These are phyloP conservation scores for Aspergillus steynii DNA, from an alignment of 495 filamentous ascomycete genomes.

Conservation along the genomic window DNA sequence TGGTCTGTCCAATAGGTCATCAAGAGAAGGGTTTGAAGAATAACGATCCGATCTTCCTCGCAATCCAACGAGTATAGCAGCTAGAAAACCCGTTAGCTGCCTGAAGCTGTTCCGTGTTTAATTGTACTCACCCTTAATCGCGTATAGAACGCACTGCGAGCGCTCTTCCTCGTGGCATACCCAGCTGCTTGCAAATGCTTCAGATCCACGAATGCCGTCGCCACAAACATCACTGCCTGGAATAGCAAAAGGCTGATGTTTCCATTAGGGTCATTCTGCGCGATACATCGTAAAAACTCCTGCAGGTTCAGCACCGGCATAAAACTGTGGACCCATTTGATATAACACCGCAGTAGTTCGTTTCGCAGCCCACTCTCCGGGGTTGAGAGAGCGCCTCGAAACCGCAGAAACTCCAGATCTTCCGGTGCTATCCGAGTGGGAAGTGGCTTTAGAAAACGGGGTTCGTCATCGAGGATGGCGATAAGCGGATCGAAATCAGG, in stretches of 20 bases:
- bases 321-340: constrained; percentile 83
- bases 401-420: constrained; percentile 69
- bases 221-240: constrained; percentile 79
- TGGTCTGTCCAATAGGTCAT: constrained; percentile 86
- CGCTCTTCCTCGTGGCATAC: constrained; percentile 66
- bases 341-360: constrained; percentile 70
- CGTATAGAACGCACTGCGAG: constrained; percentile 73
- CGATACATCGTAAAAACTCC: constrained; percentile 64
- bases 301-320: constrained; percentile 79
- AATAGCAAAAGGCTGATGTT: constrained; percentile 73
- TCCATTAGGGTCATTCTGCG: constrained; percentile 58
- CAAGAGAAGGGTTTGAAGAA: constrained; percentile 75
- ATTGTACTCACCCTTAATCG: constrained; percentile 63
- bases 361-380: constrained; percentile 65
- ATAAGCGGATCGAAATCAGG: constrained; percentile 48
- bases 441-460: constrained; percentile 53
- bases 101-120: background rate
- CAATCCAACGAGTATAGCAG: constrained; percentile 80
- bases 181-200: constrained; percentile 66
- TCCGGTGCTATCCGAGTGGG: constrained; percentile 59
- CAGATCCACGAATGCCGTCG: constrained; percentile 72
- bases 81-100: constrained; percentile 28
- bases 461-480: constrained; percentile 43
- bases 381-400: constrained; percentile 71
- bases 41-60: constrained; percentile 75